Conservation (phyloP, 257 asterid genomes). For the Scutellaria minor region DNA sequence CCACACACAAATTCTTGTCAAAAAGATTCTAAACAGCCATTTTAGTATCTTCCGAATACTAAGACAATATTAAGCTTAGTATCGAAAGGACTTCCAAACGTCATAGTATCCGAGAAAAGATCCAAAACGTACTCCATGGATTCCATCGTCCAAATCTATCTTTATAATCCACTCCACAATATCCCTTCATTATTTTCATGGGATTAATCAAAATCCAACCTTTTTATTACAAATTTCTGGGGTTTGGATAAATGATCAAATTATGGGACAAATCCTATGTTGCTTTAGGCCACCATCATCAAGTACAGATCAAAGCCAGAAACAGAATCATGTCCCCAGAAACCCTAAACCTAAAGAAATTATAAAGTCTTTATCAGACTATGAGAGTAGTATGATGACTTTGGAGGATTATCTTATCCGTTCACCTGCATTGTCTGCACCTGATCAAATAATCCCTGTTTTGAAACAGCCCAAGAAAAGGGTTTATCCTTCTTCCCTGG, state of each 20-base stretch:
- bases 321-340: background rate
- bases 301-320: slow-evolving; percentile 1
- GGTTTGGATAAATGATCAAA: background rate
- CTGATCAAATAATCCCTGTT: background rate
- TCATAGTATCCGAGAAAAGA: background rate
- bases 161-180: background rate
- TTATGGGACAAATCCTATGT: slow-evolving; percentile 45
- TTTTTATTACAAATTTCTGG: background rate
- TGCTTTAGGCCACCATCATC: slow-evolving; percentile 37
- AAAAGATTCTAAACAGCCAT: no score
- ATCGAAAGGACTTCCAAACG: background rate
- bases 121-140: slow-evolving; percentile 21
- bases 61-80: background rate
- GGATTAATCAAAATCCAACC: no score
- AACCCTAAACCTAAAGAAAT: background rate
- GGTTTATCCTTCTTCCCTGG: slow-evolving; percentile 45
- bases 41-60: slow-evolving; percentile 11
- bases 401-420: slow-evolving; percentile 32
- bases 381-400: slow-evolving; percentile 5
- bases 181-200: background rate
- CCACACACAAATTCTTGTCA: no score
- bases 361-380: background rate
- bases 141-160: slow-evolving; percentile 20
- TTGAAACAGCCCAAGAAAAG: slow-evolving; percentile 22
- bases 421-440: slow-evolving; percentile 31